Evolutionary conservation across 768 basidiomycete genomes (phyloP).

Genomic region (Boletales sp.): DNA sequence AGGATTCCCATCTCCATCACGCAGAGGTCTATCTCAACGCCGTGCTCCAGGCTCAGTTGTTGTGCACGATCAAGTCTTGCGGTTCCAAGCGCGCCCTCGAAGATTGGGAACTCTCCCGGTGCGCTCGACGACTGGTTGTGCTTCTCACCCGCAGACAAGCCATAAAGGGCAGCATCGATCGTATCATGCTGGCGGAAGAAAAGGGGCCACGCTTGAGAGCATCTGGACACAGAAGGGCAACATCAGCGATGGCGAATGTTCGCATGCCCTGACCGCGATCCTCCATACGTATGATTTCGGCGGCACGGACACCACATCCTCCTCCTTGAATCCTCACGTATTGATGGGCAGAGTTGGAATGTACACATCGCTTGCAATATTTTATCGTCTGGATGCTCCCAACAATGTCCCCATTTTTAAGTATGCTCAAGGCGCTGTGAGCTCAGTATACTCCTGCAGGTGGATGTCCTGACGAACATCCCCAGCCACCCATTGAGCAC

Average conservation of each 20-base stretch:
- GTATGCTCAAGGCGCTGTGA: slow-evolving; percentile 21
- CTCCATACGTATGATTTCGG: slow-evolving; percentile 23
- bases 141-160: slow-evolving; percentile 11
- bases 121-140: slow-evolving; percentile 12
- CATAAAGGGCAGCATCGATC: slow-evolving; percentile 7
- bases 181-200: slow-evolving; percentile 19
- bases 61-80: slow-evolving; percentile 21
- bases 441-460: background rate
- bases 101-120: slow-evolving; percentile 6
- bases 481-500: slow-evolving; percentile 24
- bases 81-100: slow-evolving; percentile 17
- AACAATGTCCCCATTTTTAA: slow-evolving; percentile 18
- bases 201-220: slow-evolving; percentile 17
- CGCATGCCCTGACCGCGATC: slow-evolving; percentile 20
- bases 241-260: slow-evolving; percentile 23
- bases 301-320: slow-evolving; percentile 3
- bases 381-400: slow-evolving; percentile 9
- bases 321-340: background rate
- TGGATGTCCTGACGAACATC: background rate
- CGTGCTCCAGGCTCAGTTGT: slow-evolving; percentile 12
- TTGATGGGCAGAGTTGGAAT: slow-evolving; percentile 22
- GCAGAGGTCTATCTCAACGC: slow-evolving; percentile 21
- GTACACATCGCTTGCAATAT: slow-evolving; percentile 25
- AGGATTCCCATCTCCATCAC: slow-evolving; percentile 20
- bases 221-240: slow-evolving; percentile 25